phyloP scores from a whole-genome alignment of 208 protist genomes.

The Wallacemonas sp. region DNA sequence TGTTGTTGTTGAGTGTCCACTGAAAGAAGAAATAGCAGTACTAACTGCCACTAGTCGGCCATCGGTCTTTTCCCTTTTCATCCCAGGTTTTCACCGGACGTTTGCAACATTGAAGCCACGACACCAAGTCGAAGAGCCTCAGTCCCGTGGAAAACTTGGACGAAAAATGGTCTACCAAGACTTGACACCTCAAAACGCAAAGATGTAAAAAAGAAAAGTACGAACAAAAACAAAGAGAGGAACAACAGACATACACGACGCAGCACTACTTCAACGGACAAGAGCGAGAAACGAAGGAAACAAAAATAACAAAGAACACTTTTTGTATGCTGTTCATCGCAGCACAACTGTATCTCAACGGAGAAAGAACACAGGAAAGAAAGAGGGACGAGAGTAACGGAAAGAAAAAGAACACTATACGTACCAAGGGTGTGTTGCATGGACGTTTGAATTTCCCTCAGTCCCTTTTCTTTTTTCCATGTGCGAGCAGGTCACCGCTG shows the following conservation, averaged over 20 bases:
- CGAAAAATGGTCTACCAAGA: background rate
- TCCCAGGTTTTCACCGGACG: background rate
- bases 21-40: background rate
- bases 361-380: background rate
- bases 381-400: background rate
- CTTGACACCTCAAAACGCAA: background rate
- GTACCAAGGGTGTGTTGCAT: background rate
- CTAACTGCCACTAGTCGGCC: background rate
- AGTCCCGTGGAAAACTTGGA: background rate
- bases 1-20: no score
- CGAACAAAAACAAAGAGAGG: background rate
- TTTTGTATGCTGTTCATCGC: no score
- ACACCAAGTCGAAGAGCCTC: no score
- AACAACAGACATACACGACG: no score
- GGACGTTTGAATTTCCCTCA: no score
- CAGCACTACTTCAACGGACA: no score
- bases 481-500: background rate
- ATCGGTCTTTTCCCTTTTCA: no score
- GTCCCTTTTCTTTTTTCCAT: background rate
- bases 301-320: no score
- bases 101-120: background rate
- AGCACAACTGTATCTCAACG: no score
- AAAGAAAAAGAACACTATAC: slow-evolving; percentile 16
- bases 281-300: no score
- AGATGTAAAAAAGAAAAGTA: slow-evolving; percentile 10